Conservation (phyloP, 2,329 filamentous ascomycete species). For the Neonectria sp. region DNA sequence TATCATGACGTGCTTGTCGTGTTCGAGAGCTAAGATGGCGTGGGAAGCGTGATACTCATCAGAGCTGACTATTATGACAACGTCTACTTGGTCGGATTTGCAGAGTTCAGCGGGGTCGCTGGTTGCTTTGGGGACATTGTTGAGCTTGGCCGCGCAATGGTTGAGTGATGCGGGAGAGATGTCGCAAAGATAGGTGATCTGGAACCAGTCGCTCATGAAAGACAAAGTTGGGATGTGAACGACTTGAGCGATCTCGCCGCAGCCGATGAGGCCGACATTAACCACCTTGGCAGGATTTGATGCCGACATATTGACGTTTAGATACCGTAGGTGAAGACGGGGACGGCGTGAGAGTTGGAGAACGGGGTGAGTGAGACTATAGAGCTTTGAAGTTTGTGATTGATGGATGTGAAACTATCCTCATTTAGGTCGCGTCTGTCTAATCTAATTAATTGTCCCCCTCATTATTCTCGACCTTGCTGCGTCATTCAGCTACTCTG, state of each 20-base stretch:
- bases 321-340: too few relatives aligned
- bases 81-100: conserved; percentile 60
- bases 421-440: neutral
- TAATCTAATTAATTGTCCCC: too few relatives aligned
- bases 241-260: conserved; percentile 66
- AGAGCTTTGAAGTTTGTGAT: neutral
- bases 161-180: conserved; percentile 55
- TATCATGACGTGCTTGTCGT: conserved; percentile 70
- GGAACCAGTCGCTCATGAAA: conserved; percentile 61
- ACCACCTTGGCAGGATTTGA: neutral
- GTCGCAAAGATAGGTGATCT: conserved; percentile 66
- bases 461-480: too few relatives aligned
- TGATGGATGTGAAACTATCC: neutral
- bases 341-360: too few relatives aligned
- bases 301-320: too few relatives aligned
- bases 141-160: conserved; percentile 45
- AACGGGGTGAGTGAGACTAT: too few relatives aligned
- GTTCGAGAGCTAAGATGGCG: conserved; percentile 65
- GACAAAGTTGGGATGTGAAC: conserved; percentile 67
- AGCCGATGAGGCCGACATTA: conserved; percentile 60
- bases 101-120: conserved; percentile 59
- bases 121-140: conserved; percentile 47
- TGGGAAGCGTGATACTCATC: conserved; percentile 69
- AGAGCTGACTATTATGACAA: conserved; percentile 67
- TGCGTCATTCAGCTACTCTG: too few relatives aligned